These are phyloP conservation scores for Talaromyces stipitatus DNA, from an alignment of 495 filamentous ascomycete species.

Conservation along the genomic window DNA sequence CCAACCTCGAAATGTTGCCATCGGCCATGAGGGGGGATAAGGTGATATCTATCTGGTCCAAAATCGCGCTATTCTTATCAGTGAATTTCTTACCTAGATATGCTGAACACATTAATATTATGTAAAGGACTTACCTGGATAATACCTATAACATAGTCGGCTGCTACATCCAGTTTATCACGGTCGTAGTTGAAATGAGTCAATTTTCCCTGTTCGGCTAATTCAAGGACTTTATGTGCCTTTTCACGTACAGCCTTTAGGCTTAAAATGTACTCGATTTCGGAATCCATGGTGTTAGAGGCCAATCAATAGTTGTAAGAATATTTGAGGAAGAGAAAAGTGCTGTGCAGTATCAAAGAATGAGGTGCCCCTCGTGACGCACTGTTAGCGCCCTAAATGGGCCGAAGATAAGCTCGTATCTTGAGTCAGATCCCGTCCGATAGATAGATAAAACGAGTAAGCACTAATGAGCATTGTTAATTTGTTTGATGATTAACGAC, in stretches of 20 bases:
- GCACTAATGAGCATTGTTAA: too few relatives aligned
- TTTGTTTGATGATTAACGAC: too few relatives aligned
- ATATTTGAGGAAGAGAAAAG: neutral
- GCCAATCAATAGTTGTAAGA: neutral
- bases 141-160: constrained; percentile 25
- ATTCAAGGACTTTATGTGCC: constrained; percentile 22
- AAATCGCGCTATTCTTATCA: constrained; percentile 32
- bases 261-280: constrained; percentile 26
- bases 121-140: constrained; percentile 35
- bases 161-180: constrained; percentile 18
- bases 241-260: constrained; percentile 29
- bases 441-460: too few relatives aligned
- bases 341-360: too few relatives aligned
- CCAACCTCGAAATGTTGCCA: constrained; percentile 90
- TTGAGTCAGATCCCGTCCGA: neutral
- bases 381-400: neutral
- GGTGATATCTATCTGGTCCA: constrained; percentile 41
- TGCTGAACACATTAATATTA: neutral
- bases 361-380: neutral
- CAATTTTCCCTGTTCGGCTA: constrained; percentile 22
- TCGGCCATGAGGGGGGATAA: constrained; percentile 66
- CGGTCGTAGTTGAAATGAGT: constrained; percentile 28
- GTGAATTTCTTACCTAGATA: neutral
- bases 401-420: neutral
- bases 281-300: constrained; percentile 2